These are phyloP conservation scores for Tetrapisispora phaffii DNA, from an alignment of 805 yeast species.

Conservation along the genomic window DNA sequence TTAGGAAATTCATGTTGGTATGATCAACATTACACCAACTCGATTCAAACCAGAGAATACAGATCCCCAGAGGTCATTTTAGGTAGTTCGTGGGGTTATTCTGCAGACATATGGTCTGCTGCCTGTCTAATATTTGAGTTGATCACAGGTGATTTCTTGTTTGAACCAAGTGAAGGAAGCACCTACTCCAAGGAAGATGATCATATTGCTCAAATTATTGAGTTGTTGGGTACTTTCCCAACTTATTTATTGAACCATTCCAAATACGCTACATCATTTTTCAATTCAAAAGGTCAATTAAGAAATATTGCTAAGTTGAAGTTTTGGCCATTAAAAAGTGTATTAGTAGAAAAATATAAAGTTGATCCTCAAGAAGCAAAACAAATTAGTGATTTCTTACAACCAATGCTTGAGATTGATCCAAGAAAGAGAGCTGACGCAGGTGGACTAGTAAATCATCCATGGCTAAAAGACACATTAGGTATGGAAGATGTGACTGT, in stretches of 20 bases:
- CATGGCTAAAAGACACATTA: slow-evolving; percentile 67
- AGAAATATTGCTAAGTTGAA: slow-evolving; percentile 72
- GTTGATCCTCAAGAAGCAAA: slow-evolving; percentile 58
- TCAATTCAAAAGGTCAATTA: slow-evolving; percentile 60
- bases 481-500: slow-evolving; percentile 62
- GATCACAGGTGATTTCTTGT: slow-evolving; percentile 86
- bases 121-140: slow-evolving; percentile 88
- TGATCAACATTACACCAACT: slow-evolving; percentile 72
- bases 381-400: slow-evolving; percentile 63
- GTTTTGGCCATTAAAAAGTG: slow-evolving; percentile 82
- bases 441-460: slow-evolving; percentile 86
- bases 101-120: slow-evolving; percentile 92
- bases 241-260: slow-evolving; percentile 47
- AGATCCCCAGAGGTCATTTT: slow-evolving; percentile 81
- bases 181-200: slow-evolving; percentile 85
- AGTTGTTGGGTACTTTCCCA: slow-evolving; percentile 65
- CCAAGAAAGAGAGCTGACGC: slow-evolving; percentile 88
- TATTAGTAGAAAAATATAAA: slow-evolving; percentile 77
- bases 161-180: slow-evolving; percentile 73
- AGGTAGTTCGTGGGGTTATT: slow-evolving; percentile 88
- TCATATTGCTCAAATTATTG: slow-evolving; percentile 91
- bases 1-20: slow-evolving; percentile 86
- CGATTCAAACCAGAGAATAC: slow-evolving; percentile 86
- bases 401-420: slow-evolving; percentile 73
- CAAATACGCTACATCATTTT: slow-evolving; percentile 49